Evolutionary conservation across 805 yeast genomes (phyloP).

Genomic region (Saturnispora silvae): DNA sequence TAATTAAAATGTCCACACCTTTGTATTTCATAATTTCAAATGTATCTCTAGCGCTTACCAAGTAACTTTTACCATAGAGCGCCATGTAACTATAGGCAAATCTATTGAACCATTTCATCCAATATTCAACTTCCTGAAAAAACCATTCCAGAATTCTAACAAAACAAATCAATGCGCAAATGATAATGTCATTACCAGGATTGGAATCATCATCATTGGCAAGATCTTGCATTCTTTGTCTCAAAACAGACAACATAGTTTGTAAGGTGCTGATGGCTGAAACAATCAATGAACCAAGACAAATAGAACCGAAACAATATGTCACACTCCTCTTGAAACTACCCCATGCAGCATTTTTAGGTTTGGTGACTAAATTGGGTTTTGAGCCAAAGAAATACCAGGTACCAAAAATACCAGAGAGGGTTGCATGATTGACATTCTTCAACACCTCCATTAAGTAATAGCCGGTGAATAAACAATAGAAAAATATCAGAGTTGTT

Average conservation of each 20-base stretch:
- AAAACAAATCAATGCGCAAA: constrained; percentile 37
- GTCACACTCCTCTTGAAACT: constrained; percentile 71
- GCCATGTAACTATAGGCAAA: constrained; percentile 85
- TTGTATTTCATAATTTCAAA: constrained; percentile 66
- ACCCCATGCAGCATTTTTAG: constrained; percentile 69
- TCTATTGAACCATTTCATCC: constrained; percentile 75
- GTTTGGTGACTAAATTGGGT: constrained; percentile 39
- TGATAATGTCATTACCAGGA: constrained; percentile 39
- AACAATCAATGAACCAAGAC: constrained; percentile 71
- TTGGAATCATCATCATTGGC: constrained; percentile 35
- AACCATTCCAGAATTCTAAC: constrained; percentile 61
- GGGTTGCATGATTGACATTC: constrained; percentile 70
- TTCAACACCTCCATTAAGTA: constrained; percentile 74
- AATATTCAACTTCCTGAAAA: constrained; percentile 23
- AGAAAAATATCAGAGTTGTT: constrained; percentile 31
- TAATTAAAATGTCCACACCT: constrained; percentile 77
- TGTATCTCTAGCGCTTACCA: constrained; percentile 71
- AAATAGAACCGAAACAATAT: constrained; percentile 81
- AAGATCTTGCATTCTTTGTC: constrained; percentile 27
- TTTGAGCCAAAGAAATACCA: constrained; percentile 64
- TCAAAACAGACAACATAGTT: constrained; percentile 40
- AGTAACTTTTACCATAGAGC: constrained; percentile 70
- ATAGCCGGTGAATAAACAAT: constrained; percentile 73
- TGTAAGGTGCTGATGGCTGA: constrained; percentile 60
- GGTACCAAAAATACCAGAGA: constrained; percentile 78